Evolutionary conservation across 352 stramenopile genomes (phyloP), one percentile per base, ranked within the genome.

Genomic region (Globisporangium recalcitrans): DNA sequence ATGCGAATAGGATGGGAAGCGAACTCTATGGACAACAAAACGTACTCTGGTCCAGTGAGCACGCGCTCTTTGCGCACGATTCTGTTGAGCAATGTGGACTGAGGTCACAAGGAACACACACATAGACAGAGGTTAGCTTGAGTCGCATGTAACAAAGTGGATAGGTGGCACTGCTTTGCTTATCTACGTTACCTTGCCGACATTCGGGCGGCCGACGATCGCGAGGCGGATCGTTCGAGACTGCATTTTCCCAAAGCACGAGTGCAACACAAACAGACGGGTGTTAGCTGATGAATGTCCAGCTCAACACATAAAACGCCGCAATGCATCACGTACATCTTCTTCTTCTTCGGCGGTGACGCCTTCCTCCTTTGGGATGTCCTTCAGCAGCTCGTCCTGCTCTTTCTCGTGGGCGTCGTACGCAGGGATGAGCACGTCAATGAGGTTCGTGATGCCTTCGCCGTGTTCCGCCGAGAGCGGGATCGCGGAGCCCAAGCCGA

Each of bases 11-110:
- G n/a, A n/a, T n/a, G n/a, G n/a, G n/a, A n/a, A n/a, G n/a, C n/a
- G n/a, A n/a, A n/a, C n/a, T n/a, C n/a, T n/a, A n/a, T n/a, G n/a
- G n/a, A n/a, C n/a, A n/a, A n/a, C n/a, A n/a, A n/a, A n/a, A 85
- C 81, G 49, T 79, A 93, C 84, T 93, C 82, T 60, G 85, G 85
- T 8, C 85, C 85, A 4, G 85, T 93, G 19, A 93, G 72, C 40
- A 93, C 85, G 27, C 85, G 79, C 58, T 93, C 81, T 21, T 85
- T 88, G 63, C 82, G 80, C 52, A 93, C 80, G 47, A 93, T 88
- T 21, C 82, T 77, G 78, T 93, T 93, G 26, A 93, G 75, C 36
- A 93, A 63, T 40, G 84, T 93, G 0, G 82, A 91, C 70, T 84
- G 55, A 27, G 4, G 49, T 26, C 11, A 34, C 19, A 40, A 26